Percentiles rank a stretch among this genome's conserved stretches.
Conservation (phyloP, 495 filamentous ascomycete species). For the Cairneyella variabilis region DNA sequence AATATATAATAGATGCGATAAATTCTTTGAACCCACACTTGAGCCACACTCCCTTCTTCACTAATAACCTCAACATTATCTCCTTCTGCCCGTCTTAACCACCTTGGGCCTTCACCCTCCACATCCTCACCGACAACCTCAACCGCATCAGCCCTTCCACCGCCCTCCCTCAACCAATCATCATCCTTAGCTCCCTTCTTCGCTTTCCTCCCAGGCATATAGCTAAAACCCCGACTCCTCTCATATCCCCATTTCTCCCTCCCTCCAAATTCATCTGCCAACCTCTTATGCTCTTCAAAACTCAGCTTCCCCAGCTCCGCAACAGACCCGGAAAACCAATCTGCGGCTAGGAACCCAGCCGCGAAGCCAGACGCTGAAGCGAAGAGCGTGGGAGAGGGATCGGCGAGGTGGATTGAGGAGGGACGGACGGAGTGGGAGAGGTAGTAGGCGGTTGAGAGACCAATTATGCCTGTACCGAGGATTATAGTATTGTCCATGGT, state of each 20-base stretch:
- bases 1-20: no score
- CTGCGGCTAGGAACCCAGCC: conserved; percentile 68
- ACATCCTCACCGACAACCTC: conserved; percentile 6
- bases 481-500: conserved; percentile 53
- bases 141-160: conserved; percentile 56
- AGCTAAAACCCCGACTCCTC: conserved; percentile 56
- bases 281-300: conserved; percentile 61
- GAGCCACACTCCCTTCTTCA: conserved; percentile 57
- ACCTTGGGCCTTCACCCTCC: conserved; percentile 39
- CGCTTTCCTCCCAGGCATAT: conserved; percentile 31
- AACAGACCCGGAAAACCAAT: conserved; percentile 60
- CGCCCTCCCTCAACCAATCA: conserved; percentile 61
- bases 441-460: conserved; percentile 74
- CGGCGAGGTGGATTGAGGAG: conserved; percentile 64
- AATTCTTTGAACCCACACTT: conserved; percentile 64
- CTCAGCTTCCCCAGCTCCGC: conserved; percentile 59
- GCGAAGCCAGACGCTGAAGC: conserved; percentile 69
- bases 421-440: conserved; percentile 52
- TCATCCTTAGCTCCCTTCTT: conserved; percentile 35
- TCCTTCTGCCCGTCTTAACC: conserved; percentile 53
- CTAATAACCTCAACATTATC: conserved; percentile 59
- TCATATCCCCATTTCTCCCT: conserved; percentile 66
- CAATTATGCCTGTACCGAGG: conserved; percentile 76
- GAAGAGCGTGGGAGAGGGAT: conserved; percentile 61
- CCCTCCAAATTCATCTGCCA: conserved; percentile 60